Percentiles rank a stretch among this genome's conserved stretches.
Evolutionary conservation across 2,329 filamentous ascomycete species (phyloP).

Genomic region (Colletotrichum lentis): DNA sequence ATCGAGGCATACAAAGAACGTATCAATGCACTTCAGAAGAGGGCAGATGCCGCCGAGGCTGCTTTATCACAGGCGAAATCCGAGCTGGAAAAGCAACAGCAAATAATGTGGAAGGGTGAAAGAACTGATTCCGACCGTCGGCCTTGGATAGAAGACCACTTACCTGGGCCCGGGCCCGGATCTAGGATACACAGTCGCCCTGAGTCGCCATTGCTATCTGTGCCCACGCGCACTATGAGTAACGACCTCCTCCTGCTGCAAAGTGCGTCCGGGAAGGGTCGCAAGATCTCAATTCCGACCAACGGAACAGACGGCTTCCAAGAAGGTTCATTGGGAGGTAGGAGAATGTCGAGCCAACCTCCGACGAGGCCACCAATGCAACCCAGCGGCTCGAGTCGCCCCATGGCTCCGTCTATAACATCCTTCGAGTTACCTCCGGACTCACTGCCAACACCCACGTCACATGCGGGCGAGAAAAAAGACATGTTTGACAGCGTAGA

Average conservation of each 20-base stretch:
- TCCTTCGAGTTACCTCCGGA: slow-evolving; percentile 55
- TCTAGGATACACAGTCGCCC: slow-evolving; percentile 60
- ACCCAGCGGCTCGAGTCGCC: slow-evolving; percentile 49
- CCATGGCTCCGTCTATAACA: slow-evolving; percentile 54
- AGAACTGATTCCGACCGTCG: slow-evolving; percentile 53
- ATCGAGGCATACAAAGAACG: slow-evolving; percentile 66
- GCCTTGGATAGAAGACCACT: slow-evolving; percentile 61
- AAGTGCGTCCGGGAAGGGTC: slow-evolving; percentile 45
- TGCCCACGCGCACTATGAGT: slow-evolving; percentile 61
- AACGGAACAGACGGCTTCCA: slow-evolving; percentile 55
- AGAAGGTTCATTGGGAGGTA: slow-evolving; percentile 52
- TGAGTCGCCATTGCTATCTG: slow-evolving; percentile 62
- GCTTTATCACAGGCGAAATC: slow-evolving; percentile 65
- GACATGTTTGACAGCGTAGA: slow-evolving; percentile 63
- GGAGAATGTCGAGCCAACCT: slow-evolving; percentile 62
- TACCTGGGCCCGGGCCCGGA: slow-evolving; percentile 50
- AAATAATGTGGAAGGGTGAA: slow-evolving; percentile 54
- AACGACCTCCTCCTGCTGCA: slow-evolving; percentile 57
- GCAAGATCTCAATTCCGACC: slow-evolving; percentile 60
- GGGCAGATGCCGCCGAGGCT: slow-evolving; percentile 71
- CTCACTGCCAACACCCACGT: slow-evolving; percentile 51
- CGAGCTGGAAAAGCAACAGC: slow-evolving; percentile 62
- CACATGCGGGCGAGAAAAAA: slow-evolving; percentile 57
- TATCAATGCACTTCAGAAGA: slow-evolving; percentile 68
- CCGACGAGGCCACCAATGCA: slow-evolving; percentile 53